Evolutionary conservation across 805 yeast species (phyloP).

Genomic region (Starmerella cellae): DNA sequence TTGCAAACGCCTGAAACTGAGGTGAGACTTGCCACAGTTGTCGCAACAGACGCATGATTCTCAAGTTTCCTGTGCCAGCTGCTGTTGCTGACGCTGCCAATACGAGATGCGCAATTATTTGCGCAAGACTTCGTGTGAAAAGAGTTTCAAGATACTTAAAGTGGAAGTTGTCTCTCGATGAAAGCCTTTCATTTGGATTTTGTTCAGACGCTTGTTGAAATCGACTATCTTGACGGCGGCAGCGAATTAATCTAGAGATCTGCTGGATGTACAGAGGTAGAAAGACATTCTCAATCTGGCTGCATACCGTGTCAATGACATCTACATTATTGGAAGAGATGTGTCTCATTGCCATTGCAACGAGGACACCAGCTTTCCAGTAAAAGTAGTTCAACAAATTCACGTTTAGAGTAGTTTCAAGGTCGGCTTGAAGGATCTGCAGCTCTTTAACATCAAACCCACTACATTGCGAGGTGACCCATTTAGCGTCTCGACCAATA

Average conservation of each 20-base stretch:
- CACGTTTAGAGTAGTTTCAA: neutral
- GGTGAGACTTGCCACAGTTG: constrained; percentile 32
- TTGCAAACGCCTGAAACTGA: constrained; percentile 5
- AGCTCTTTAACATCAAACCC: constrained; percentile 41
- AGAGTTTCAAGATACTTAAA: constrained; percentile 1
- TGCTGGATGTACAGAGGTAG: constrained; percentile 30
- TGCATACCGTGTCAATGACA: constrained; percentile 38
- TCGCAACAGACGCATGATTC: constrained; percentile 58
- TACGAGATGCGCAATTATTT: constrained; percentile 32
- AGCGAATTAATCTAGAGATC: neutral
- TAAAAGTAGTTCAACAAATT: neutral
- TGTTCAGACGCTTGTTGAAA: neutral
- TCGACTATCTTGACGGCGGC: neutral
- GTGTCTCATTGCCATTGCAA: constrained; percentile 60
- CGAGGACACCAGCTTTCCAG: constrained; percentile 47
- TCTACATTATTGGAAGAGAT: constrained; percentile 52
- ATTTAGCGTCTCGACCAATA: constrained; percentile 36
- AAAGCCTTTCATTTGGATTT: neutral
- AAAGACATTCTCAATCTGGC: constrained; percentile 39
- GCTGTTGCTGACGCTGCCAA: constrained; percentile 58
- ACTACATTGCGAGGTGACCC: constrained; percentile 36
- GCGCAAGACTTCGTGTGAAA: constrained; percentile 1
- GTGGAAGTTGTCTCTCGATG: neutral
- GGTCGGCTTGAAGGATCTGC: neutral
- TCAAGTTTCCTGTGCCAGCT: constrained; percentile 88